Evolutionary conservation across 2,329 filamentous ascomycete species (phyloP), one percentile per base, ranked within the genome.

Genomic region (Fusarium vanettenii): DNA sequence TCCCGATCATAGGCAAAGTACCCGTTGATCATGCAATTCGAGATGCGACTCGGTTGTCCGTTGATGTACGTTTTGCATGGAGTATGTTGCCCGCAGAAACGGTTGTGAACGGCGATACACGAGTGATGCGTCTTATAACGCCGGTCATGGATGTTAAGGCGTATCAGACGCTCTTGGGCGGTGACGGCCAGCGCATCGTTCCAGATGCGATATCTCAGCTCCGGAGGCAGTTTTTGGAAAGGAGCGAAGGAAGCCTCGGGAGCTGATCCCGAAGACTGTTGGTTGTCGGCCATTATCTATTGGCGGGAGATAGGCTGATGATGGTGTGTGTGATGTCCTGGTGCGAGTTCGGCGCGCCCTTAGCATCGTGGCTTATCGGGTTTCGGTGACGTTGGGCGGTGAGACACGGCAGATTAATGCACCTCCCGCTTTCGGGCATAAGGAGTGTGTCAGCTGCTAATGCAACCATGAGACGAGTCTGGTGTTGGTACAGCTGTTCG

Each of bases 151-250:
- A 66, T 27, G 3, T 57, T 27, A 11, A 66, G 22, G 13, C 31
- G 55, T 16, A 66, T 16, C 29, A 13, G 14, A 16, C 45, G 33
- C 11, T 43, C n/a, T 5, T 25, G 31, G 2, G 56, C 29, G 20
- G 41, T 33, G n/a, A 52, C 29, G 9, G 45, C 22, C 6, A 70
- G 37, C n/a, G 66, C 59, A 9, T 43, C n/a, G 20, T 65, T 13
- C 68, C 65, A 69, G 20, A 69, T 60, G 10, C 16, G 16, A 4
- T 22, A 8, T 22, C 33, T 52, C 5, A 69, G 16, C 14, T 70
- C 60, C 2, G 60, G 2, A 2, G 68, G 60, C 1, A 70, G 20
- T 7, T 14, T 14, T 10, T 41, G 25, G 18, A 70, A 70, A 2
- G 10, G 8, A 60, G 25, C 16, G 45, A 70, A 70, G 6, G 29